phyloP scores from a whole-genome alignment of 2,329 filamentous ascomycete genomes.

The Fusarium buxicola region DNA sequence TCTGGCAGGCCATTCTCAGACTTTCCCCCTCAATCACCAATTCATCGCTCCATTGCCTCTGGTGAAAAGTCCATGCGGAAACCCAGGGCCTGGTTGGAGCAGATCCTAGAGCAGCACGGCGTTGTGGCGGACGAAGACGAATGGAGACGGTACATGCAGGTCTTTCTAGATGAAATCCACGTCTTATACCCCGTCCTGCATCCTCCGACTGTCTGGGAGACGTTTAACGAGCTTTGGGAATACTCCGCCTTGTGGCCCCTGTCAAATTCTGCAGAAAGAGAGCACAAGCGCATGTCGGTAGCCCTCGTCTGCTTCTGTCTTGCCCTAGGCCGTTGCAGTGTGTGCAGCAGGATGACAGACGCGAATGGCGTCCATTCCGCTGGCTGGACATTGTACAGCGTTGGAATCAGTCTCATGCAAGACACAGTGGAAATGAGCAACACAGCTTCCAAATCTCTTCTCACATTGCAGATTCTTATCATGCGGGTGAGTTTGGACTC shows the following conservation, averaged over 20 bases:
- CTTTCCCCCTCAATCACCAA: too few species aligned
- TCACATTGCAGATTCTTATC: slow-evolving; percentile 23
- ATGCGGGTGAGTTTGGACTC: slow-evolving; percentile 5
- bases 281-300: slow-evolving; percentile 21
- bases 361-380: slow-evolving; percentile 24
- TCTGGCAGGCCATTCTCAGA: neutral
- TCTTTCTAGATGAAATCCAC: slow-evolving; percentile 28
- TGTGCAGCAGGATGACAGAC: slow-evolving; percentile 23
- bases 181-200: slow-evolving; percentile 21
- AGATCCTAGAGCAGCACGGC: slow-evolving; percentile 12
- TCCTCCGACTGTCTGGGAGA: slow-evolving; percentile 23
- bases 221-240: slow-evolving; percentile 31
- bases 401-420: slow-evolving; percentile 17
- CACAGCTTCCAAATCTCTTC: slow-evolving; percentile 20
- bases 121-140: slow-evolving; percentile 16
- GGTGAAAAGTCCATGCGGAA: neutral
- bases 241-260: slow-evolving; percentile 16
- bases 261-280: slow-evolving; percentile 11
- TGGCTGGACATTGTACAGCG: slow-evolving; percentile 28
- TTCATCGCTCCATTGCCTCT: neutral
- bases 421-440: slow-evolving; percentile 27
- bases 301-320: slow-evolving; percentile 28
- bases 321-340: slow-evolving; percentile 23
- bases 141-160: slow-evolving; percentile 16
- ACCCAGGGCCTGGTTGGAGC: slow-evolving; percentile 18